These are phyloP conservation scores for Aspergillus bridgeri DNA, from an alignment of 495 filamentous ascomycete species.

Conservation along the genomic window DNA sequence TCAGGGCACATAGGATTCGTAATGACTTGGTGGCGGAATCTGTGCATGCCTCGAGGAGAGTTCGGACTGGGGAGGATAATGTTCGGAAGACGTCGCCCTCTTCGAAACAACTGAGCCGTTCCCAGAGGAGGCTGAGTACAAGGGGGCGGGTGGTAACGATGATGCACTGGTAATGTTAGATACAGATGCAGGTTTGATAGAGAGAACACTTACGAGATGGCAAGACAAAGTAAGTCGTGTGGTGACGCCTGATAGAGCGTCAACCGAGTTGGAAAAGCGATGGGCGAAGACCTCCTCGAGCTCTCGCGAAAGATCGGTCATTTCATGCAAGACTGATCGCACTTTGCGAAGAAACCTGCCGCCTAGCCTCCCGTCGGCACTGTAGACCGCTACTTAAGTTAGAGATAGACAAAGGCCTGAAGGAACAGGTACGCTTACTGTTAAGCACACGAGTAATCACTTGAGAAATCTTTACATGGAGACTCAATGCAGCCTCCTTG, in stretches of 20 bases:
- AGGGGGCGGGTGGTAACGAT: conserved; percentile 32
- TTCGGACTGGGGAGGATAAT: conserved; percentile 21
- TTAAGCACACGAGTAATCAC: conserved; percentile 24
- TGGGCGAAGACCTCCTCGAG: conserved; percentile 28
- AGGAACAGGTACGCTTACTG: conserved; percentile 8
- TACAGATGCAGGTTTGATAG: neutral
- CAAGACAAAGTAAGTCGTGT: conserved; percentile 30
- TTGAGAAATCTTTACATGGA: conserved; percentile 31
- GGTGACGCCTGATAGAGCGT: conserved; percentile 28
- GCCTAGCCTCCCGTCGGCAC: conserved; percentile 27
- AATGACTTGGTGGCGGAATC: conserved; percentile 28
- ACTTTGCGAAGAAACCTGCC: conserved; percentile 26
- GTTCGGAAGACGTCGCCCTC: conserved; percentile 15
- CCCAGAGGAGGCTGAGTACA: conserved; percentile 26
- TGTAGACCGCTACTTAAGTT: conserved; percentile 25
- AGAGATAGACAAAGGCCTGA: neutral
- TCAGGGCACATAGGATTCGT: conserved; percentile 21
- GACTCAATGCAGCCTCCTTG: conserved; percentile 23
- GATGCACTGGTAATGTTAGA: conserved; percentile 21
- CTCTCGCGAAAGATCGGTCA: conserved; percentile 25
- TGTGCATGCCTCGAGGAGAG: conserved; percentile 26
- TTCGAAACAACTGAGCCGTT: conserved; percentile 22
- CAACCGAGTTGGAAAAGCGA: conserved; percentile 22
- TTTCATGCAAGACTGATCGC: conserved; percentile 24
- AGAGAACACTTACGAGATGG: conserved; percentile 22